Evolutionary conservation across 306 rosid species (phyloP), one percentile per base, ranked within the genome.

Genomic region (Inga laurina): DNA sequence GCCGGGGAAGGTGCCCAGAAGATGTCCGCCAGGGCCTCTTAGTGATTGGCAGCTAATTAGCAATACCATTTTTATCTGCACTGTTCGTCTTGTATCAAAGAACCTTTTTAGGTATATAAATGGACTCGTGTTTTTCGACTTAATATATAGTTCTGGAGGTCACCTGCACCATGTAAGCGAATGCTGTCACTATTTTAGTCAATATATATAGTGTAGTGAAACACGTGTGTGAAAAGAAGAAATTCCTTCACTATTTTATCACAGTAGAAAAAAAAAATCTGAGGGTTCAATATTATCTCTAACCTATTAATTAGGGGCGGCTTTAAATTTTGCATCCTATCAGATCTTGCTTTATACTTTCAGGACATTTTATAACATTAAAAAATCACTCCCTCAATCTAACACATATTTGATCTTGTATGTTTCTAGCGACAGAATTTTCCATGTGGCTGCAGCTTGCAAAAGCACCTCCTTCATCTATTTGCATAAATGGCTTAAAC

Each of bases 401-500:
- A 27, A 62, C 32, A 43, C 30, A 70, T 32, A 72, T 70, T 22
- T 65, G 79, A 82, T 82, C 86, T 77, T 82, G 49, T n/a, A 57
- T 21, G 64, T 8, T 44, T 57, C 64, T 54, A 65, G 81, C 70
- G 61, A 75, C 71, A 61, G 76, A 79, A 86, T 82, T 82, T 86
- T 82, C 79, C 84, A 82, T 82, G 62, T 82, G 83, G 70, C 83
- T 45, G 54, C 81, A 54, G 51, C 64, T 35, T 24, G 52, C 77
- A 34, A 54, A 88, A 82, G 71, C 76, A 72, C 49, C 90, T 13
- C 72, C 81, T 81, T 59, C 13, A 22, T 45, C 48, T 68, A 77
- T 52, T 65, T 37, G 59, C 57, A 74, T 43, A 82, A 85, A 85
- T 59, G 90, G 87, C 90, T 80, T 85, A 72, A 85, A 74, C 81